phyloP scores from a whole-genome alignment of 345 rosid genomes.

The Populus simonii region DNA sequence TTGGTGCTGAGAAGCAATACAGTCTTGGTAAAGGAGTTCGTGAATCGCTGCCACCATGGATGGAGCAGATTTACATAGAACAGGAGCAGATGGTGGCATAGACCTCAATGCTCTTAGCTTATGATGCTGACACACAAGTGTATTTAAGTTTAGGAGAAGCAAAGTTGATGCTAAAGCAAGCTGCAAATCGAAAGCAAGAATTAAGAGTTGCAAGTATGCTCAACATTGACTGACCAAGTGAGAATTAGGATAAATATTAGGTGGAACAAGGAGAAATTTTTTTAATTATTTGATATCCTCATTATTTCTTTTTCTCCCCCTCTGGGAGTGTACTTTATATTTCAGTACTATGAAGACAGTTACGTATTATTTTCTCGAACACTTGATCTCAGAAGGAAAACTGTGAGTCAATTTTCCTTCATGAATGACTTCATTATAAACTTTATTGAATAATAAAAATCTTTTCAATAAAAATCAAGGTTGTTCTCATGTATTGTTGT shows the following conservation, averaged over 20 bases:
- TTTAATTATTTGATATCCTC: slow-evolving; percentile 16
- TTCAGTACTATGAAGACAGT: neutral
- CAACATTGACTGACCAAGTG: neutral
- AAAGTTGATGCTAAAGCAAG: neutral
- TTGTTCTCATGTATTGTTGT: neutral
- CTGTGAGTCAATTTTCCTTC: neutral
- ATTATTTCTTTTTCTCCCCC: neutral
- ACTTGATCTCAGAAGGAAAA: neutral
- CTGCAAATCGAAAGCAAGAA: neutral
- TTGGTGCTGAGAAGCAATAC: slow-evolving; percentile 35
- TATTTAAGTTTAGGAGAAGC: slow-evolving; percentile 8
- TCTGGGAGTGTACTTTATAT: slow-evolving; percentile 2
- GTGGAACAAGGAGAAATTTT: neutral
- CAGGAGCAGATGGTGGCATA: slow-evolving; percentile 92
- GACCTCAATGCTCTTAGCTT: slow-evolving; percentile 6
- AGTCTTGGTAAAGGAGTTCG: slow-evolving; percentile 34
- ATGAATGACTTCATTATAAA: neutral
- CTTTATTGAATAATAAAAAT: neutral
- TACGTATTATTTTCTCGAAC: neutral
- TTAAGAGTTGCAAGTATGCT: neutral
- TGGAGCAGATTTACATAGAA: slow-evolving; percentile 84
- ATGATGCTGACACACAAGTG: slow-evolving; percentile 1
- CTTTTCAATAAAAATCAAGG: neutral
- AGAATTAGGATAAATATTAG: neutral
- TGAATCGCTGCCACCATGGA: slow-evolving; percentile 59